Evolutionary conservation across 2,329 filamentous ascomycete genomes (phyloP).

Genomic region (Nemania sp.): DNA sequence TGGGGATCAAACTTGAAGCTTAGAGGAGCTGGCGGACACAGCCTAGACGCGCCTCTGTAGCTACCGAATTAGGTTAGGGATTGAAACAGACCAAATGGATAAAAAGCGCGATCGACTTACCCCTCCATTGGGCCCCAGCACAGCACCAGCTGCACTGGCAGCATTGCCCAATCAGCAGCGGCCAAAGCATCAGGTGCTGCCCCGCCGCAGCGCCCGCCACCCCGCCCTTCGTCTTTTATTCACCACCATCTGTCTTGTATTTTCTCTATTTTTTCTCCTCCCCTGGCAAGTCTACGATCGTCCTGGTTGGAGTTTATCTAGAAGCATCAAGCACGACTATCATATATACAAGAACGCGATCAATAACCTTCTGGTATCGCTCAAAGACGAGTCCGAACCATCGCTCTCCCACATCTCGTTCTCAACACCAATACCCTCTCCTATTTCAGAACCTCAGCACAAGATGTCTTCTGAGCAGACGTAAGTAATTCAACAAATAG

Average conservation of each 20-base stretch:
- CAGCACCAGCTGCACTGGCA: constrained; percentile 2
- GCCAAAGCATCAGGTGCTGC: constrained; percentile 25
- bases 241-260: constrained; percentile 33
- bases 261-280: constrained; percentile 39
- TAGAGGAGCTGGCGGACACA: not conserved
- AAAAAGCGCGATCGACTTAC: constrained; percentile 26
- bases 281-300: constrained; percentile 37
- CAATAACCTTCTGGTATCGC: constrained; percentile 23
- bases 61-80: not conserved
- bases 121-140: constrained; percentile 21
- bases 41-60: not conserved
- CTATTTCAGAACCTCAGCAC: constrained; percentile 28
- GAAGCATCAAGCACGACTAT: no score
- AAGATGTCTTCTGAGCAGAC: constrained; percentile 41
- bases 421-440: constrained; percentile 14
- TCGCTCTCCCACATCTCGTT: constrained; percentile 9
- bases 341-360: constrained; percentile 33
- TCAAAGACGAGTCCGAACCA: constrained; percentile 21
- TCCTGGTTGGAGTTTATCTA: constrained; percentile 35
- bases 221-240: constrained; percentile 41
- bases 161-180: constrained; percentile 28
- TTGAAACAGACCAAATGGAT: constrained; percentile 4
- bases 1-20: no score
- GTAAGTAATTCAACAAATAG: constrained; percentile 31
- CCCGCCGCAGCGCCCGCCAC: constrained; percentile 37